Evolutionary conservation across 805 yeast species (phyloP).

Genomic region (Hanseniaspora nectarophila): DNA sequence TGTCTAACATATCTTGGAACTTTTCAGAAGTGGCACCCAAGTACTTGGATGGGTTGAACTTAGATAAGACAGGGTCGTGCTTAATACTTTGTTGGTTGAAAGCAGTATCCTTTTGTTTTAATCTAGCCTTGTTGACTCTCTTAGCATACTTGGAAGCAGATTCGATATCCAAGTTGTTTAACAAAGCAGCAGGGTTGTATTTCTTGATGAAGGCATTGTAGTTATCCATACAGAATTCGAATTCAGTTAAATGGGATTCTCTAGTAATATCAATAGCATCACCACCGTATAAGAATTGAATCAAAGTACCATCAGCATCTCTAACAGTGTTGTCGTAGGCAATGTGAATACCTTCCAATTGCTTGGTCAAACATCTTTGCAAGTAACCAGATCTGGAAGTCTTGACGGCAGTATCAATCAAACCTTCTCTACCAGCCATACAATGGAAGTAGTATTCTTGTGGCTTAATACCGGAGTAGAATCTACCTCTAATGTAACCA

Average conservation of each 20-base stretch:
- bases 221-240: conserved; percentile 84
- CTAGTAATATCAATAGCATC: conserved; percentile 89
- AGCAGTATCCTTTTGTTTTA: conserved; percentile 50
- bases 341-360: conserved; percentile 91
- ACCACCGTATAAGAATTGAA: conserved; percentile 96
- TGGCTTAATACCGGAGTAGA: conserved; percentile 94
- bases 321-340: conserved; percentile 91
- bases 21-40: conserved; percentile 87
- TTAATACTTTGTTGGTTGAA: conserved; percentile 52
- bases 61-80: conserved; percentile 80
- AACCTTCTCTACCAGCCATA: conserved; percentile 99
- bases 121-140: conserved; percentile 61
- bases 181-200: conserved; percentile 68
- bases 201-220: conserved; percentile 74
- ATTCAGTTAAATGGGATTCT: conserved; percentile 87
- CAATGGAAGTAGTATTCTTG: conserved; percentile 99
- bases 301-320: conserved; percentile 85
- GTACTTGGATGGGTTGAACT: conserved; percentile 77
- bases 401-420: conserved; percentile 97
- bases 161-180: conserved; percentile 69
- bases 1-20: conserved; percentile 71
- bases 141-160: conserved; percentile 69
- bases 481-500: conserved; percentile 92
- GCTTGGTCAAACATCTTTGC: conserved; percentile 96
- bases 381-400: conserved; percentile 96